Evolutionary conservation across 495 filamentous ascomycete genomes (phyloP).

Genomic region (Hypoxylon cercidicola): DNA sequence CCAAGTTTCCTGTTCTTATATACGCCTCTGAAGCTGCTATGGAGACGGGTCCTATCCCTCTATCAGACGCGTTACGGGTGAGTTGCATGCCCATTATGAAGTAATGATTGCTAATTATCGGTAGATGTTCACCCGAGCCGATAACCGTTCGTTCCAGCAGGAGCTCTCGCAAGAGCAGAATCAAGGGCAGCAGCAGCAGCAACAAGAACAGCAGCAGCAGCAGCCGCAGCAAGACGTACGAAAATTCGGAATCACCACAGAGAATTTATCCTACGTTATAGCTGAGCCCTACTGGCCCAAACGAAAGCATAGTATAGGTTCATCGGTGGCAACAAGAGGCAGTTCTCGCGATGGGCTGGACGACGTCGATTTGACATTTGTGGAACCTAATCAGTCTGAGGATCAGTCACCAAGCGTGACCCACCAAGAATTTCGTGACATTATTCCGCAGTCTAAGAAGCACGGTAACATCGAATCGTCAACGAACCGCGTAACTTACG

Average conservation of each 20-base stretch:
- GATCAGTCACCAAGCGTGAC: conserved; percentile 37
- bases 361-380: conserved; percentile 37
- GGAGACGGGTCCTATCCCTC: conserved; percentile 42
- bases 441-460: conserved; percentile 10
- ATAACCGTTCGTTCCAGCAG: conserved; percentile 57
- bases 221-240: conserved; percentile 10
- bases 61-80: conserved; percentile 52
- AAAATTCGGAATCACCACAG: conserved; percentile 20
- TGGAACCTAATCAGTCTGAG: conserved; percentile 39
- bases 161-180: conserved; percentile 50
- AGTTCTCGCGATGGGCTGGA: conserved; percentile 37
- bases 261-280: conserved; percentile 21
- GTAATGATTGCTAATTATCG: conserved; percentile 10
- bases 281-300: conserved; percentile 7
- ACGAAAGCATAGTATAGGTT: conserved; percentile 39
- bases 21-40: conserved; percentile 57
- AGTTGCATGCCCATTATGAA: conserved; percentile 2
- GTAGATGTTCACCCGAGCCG: conserved; percentile 53
- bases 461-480: conserved; percentile 24
- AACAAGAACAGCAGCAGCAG: no score
- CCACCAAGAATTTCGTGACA: conserved; percentile 29
- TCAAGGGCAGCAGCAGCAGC: conserved; percentile 11
- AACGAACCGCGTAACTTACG: conserved; percentile 13
- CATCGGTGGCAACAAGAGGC: conserved; percentile 43
- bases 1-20: conserved; percentile 50